A percentile compares a stretch with the other conserved stretches of the same genome.
phyloP scores from a whole-genome alignment of 106 monocot species.

The Dendrobium catenatum region DNA sequence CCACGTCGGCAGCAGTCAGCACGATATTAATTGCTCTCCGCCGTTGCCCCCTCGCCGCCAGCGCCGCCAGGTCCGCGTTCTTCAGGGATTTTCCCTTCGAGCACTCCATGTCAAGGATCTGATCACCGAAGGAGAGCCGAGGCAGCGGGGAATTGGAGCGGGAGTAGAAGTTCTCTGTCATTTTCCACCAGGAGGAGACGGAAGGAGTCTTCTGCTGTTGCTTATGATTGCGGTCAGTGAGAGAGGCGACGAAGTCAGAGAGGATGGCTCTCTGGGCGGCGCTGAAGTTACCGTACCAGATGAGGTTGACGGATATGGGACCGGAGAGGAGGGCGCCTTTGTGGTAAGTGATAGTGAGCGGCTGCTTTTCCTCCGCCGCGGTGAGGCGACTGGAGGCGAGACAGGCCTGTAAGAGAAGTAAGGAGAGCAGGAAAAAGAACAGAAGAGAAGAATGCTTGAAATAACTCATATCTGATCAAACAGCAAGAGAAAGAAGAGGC shows the following conservation, averaged over 20 bases:
- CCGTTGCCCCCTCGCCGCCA: slow-evolving; percentile 19
- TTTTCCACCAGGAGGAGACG: slow-evolving; percentile 50
- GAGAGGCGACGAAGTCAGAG: slow-evolving; percentile 53
- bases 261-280: slow-evolving; percentile 41
- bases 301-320: slow-evolving; percentile 37
- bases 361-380: not conserved
- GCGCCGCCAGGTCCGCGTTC: slow-evolving; percentile 15
- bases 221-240: not conserved
- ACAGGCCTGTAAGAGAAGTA: not conserved
- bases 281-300: slow-evolving; percentile 64
- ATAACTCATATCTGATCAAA: not conserved
- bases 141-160: slow-evolving; percentile 13
- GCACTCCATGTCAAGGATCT: slow-evolving; percentile 25
- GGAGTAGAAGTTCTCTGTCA: slow-evolving; percentile 30
- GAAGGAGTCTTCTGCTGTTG: slow-evolving; percentile 16
- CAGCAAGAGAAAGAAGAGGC: too few species aligned
- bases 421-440: not conserved
- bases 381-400: not conserved
- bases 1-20: slow-evolving; percentile 38
- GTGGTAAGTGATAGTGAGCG: slow-evolving; percentile 41
- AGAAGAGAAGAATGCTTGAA: not conserved
- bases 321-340: slow-evolving; percentile 57
- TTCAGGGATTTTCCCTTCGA: slow-evolving; percentile 35
- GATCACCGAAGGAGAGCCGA: slow-evolving; percentile 29
- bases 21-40: slow-evolving; percentile 25